Evolutionary conservation across 345 rosid species (phyloP).

Genomic region (Aurinia saxatilis): DNA sequence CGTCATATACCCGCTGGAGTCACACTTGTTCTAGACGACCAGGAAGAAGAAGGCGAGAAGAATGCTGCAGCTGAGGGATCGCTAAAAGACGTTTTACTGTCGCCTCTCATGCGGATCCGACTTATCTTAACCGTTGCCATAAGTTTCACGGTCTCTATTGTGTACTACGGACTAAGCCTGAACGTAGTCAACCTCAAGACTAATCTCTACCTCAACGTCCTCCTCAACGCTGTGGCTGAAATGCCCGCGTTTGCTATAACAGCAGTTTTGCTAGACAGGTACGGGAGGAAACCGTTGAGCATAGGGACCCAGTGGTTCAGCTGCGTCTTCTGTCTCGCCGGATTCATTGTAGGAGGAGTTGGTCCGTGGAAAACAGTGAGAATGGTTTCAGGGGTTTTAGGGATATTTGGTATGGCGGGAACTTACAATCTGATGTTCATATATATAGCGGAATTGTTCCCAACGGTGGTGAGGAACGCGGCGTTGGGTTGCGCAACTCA

Average conservation of each 20-base stretch:
- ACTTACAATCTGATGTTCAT: constrained; percentile 80
- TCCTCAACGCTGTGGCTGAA: constrained; percentile 72
- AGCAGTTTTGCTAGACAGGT: constrained; percentile 53
- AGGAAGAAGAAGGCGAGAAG: constrained; percentile 22
- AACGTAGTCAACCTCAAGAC: constrained; percentile 87
- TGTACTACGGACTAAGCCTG: constrained; percentile 88
- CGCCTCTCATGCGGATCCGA: constrained; percentile 59
- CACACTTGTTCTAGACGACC: constrained; percentile 59
- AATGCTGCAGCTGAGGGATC: constrained; percentile 42
- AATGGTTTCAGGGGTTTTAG: constrained; percentile 66
- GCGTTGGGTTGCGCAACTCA: constrained; percentile 85
- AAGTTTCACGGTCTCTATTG: constrained; percentile 64
- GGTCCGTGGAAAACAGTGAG: constrained; percentile 64
- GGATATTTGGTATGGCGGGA: constrained; percentile 86
- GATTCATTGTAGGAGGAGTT: constrained; percentile 29
- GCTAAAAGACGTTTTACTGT: constrained; percentile 50
- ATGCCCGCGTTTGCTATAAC: constrained; percentile 82
- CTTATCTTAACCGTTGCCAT: constrained; percentile 46
- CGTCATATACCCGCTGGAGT: constrained; percentile 56
- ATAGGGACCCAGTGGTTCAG: constrained; percentile 81
- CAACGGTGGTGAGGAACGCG: constrained; percentile 86
- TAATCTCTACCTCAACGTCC: constrained; percentile 66
- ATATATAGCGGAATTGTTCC: constrained; percentile 80
- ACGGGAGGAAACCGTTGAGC: constrained; percentile 76
- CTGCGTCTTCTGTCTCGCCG: constrained; percentile 58